These are phyloP conservation scores for Fraxinus sp. DNA, from an alignment of 305 asterid genomes.

Conservation along the genomic window DNA sequence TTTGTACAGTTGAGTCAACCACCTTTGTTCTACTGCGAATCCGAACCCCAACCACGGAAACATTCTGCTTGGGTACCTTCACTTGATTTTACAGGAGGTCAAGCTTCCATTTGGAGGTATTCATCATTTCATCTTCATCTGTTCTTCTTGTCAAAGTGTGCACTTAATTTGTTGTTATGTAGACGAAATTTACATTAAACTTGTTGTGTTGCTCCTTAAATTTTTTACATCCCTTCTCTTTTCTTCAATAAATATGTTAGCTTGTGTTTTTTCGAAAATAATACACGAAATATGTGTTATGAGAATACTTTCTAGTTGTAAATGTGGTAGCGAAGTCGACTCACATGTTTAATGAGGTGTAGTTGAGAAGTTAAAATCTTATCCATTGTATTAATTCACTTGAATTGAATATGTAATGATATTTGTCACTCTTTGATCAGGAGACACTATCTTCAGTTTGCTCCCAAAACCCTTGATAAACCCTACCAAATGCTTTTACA, in stretches of 20 bases:
- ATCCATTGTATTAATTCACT: background rate
- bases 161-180: too few relatives aligned
- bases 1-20: constrained; percentile 29
- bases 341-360: too few relatives aligned
- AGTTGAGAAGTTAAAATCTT: background rate
- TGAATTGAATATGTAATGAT: background rate
- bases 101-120: constrained; percentile 28
- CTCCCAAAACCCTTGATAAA: background rate
- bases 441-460: background rate
- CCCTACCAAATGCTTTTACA: background rate
- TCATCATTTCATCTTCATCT: too few relatives aligned
- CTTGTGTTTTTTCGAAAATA: too few relatives aligned
- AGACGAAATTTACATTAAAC: too few relatives aligned
- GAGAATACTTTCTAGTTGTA: too few relatives aligned
- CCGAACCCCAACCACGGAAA: constrained; percentile 35
- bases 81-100: constrained; percentile 35
- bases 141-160: too few relatives aligned
- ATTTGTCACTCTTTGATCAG: background rate
- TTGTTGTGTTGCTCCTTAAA: too few relatives aligned
- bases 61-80: constrained; percentile 36
- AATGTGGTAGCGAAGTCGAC: too few relatives aligned
- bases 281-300: too few relatives aligned
- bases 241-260: too few relatives aligned
- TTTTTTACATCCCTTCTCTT: too few relatives aligned
- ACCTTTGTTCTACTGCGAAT: constrained; percentile 30